Evolutionary conservation across 495 filamentous ascomycete species (phyloP).

Genomic region (Cairneyella variabilis): DNA sequence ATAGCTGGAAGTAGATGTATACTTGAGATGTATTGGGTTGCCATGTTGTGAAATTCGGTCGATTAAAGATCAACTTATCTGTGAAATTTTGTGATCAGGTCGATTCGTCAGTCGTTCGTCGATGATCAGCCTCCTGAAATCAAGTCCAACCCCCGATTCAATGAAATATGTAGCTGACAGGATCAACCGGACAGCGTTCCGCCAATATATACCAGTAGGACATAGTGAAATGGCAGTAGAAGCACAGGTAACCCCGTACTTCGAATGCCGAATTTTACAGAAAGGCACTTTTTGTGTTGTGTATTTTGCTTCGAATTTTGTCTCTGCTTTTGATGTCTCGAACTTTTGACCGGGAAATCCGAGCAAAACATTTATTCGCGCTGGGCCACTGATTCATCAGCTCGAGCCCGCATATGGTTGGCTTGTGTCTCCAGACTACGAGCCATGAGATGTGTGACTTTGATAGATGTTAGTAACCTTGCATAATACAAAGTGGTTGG

Average conservation of each 20-base stretch:
- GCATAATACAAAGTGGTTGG: not conserved
- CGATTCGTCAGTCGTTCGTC: not conserved
- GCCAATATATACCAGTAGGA: conserved; percentile 11
- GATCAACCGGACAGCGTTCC: not conserved
- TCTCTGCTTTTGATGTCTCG: not conserved
- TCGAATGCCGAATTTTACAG: conserved; percentile 12
- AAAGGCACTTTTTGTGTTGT: conserved; percentile 9
- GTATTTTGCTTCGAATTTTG: not conserved
- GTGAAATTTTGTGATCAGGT: not conserved
- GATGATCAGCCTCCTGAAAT: not conserved
- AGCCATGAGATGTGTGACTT: conserved; percentile 86
- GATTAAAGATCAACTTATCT: no score
- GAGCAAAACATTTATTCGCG: conserved; percentile 26
- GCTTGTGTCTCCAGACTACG: conserved; percentile 83
- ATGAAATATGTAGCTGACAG: not conserved
- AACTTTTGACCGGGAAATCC: not conserved
- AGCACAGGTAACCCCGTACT: not conserved
- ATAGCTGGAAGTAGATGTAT: no score
- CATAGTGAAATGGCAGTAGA: not conserved
- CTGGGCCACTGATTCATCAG: conserved; percentile 58
- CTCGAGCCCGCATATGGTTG: conserved; percentile 66
- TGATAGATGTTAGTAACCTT: not conserved
- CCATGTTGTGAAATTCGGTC: no score
- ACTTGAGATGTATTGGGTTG: no score
- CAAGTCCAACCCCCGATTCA: not conserved